Base-by-base conservation (phyloP, 345 rosid genomes). In the Eutrema yunnanense region DNA sequence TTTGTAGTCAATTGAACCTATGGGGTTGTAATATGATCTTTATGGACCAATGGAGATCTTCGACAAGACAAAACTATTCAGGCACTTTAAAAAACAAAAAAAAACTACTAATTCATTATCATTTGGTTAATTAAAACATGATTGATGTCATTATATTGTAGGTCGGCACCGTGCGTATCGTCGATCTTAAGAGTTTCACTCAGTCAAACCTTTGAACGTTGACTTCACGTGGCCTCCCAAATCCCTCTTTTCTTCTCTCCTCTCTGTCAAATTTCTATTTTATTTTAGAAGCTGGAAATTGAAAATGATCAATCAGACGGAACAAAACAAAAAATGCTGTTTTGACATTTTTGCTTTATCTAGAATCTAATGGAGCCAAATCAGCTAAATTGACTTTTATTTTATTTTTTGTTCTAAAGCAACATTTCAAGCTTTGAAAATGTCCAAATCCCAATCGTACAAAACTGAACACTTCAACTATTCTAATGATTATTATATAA, bases 391-490 rank as follows among this genome's bases (percentile, higher is more conserved):
- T 59, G 62, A 59, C 73, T 50, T 65, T 33, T 55, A 12, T 5
- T 38, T 32, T 16, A 16, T 16, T 16, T 32, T 60, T 13, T 38
- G 32, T 41, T 49, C 22, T 27, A 46, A 38, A 14, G 16, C 4
- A 55, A 73, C 50, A 58, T 37, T 37, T 73, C 40, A 60, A 34
- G 2, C 8, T 22, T 51, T 50, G 73, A 66, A 58, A 58, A 58
- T 27, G 27, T 6, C 61, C 53, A 33, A 50, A 50, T 66, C 53
- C 4, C 26, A 50, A 67, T 9, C 29, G 67, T 33, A 50, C 68
- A 67, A 67, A 60, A 51, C 27, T 74, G 69, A 74, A 74, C 12
- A 52, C 14, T 60, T 74, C 78, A 67, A 74, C 69, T 5, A 47
- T 41, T 50, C 12, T n/a, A 50, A 51, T 10, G 59, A 50, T 16